Percentiles rank a stretch among this genome's conserved stretches.
phyloP scores from a whole-genome alignment of 2,329 filamentous ascomycete species.

The Fusarium sp. region DNA sequence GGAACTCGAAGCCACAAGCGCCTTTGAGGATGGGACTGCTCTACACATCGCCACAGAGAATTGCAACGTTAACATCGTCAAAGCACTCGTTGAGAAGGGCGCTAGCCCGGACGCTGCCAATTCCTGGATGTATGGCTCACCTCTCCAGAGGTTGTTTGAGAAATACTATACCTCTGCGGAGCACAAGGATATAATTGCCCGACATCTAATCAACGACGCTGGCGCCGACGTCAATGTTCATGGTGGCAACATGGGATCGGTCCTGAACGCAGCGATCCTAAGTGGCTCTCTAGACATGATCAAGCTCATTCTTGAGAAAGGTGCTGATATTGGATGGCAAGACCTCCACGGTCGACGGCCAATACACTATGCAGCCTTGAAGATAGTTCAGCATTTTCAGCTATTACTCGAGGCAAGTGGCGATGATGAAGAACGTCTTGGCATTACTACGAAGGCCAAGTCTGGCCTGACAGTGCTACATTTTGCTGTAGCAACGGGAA shows the following conservation, averaged over 20 bases:
- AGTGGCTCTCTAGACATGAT: not conserved
- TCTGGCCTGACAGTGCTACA: not conserved
- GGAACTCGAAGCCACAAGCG: no score
- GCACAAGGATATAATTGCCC: not conserved
- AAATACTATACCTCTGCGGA: not conserved
- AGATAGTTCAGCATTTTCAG: not conserved
- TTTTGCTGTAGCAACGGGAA: not conserved
- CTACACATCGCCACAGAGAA: not conserved
- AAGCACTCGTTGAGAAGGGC: not conserved
- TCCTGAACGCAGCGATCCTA: not conserved
- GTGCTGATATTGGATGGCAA: not conserved
- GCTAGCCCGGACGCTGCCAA: rapidly evolving
- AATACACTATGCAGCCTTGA: not conserved
- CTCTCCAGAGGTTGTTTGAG: not conserved
- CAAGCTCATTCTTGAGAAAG: not conserved
- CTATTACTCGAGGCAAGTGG: not conserved
- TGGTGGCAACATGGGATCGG: not conserved
- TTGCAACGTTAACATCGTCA: not conserved
- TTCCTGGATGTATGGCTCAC: not conserved
- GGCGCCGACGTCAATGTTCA: not conserved
- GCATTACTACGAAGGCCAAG: not conserved
- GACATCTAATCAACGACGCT: not conserved
- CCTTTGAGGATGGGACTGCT: not conserved
- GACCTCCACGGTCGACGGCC: not conserved
- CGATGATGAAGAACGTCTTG: not conserved